These are phyloP conservation scores for Aspergillus carlsbadensis DNA, from an alignment of 495 filamentous ascomycete genomes.

Conservation along the genomic window DNA sequence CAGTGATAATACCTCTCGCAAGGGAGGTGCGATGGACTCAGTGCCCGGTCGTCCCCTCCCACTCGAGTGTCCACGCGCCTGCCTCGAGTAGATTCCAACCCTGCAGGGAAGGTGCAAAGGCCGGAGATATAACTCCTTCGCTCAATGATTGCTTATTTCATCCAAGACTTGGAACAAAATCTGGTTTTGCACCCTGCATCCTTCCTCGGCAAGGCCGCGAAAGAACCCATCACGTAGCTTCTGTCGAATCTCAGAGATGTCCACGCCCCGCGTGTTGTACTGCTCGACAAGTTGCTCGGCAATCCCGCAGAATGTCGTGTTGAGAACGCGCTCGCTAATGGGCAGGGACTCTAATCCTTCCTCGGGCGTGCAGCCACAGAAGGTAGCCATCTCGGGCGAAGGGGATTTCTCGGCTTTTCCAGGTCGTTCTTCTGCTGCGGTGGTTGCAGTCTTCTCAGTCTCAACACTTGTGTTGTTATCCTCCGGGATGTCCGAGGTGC, in stretches of 20 bases:
- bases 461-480: not conserved
- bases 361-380: constrained; percentile 31
- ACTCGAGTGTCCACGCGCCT: no score
- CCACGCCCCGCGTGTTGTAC: constrained; percentile 40
- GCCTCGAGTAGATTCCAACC: no score
- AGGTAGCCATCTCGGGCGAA: constrained; percentile 13
- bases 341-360: constrained; percentile 16
- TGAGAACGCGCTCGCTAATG: constrained; percentile 29
- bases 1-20: no score
- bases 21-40: no score
- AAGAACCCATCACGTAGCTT: constrained; percentile 40
- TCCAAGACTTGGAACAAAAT: constrained; percentile 44
- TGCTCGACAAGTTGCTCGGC: constrained; percentile 40
- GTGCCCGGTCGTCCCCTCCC: no score
- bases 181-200: constrained; percentile 44
- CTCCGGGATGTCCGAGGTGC: not conserved
- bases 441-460: not conserved
- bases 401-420: not conserved
- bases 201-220: constrained; percentile 30
- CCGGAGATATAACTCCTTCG: not conserved
- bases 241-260: constrained; percentile 34
- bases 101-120: not conserved
- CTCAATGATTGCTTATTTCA: constrained; percentile 39
- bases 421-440: not conserved
- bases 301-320: constrained; percentile 44